A percentile compares a stretch with the other conserved stretches of the same genome.
Evolutionary conservation across 1,284 basidiomycete genomes (phyloP).

Genomic region (Puccinia coronata): DNA sequence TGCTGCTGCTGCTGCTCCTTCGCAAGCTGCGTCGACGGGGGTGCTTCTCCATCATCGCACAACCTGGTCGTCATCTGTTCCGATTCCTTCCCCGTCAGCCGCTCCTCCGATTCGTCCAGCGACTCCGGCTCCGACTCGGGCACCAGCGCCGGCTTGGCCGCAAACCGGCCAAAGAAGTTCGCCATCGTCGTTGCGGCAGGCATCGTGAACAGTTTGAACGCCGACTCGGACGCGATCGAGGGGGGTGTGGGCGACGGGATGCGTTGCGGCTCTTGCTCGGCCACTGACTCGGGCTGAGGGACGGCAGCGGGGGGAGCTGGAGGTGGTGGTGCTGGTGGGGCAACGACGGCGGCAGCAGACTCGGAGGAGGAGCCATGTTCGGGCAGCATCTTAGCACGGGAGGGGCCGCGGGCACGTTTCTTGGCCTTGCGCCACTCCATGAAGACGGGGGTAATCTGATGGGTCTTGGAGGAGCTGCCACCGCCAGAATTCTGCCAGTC

Average conservation of each 20-base stretch:
- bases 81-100: no score
- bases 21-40: no score
- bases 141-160: not conserved
- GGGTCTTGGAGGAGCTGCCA: slow-evolving; percentile 10
- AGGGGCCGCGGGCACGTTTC: slow-evolving; percentile 50
- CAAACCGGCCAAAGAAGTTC: slow-evolving; percentile 60
- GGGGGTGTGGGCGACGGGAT: slow-evolving; percentile 52
- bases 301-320: slow-evolving; percentile 22
- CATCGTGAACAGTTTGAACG: slow-evolving; percentile 65
- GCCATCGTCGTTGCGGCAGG: slow-evolving; percentile 55
- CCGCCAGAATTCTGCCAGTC: slow-evolving; percentile 23
- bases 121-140: not conserved
- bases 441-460: slow-evolving; percentile 43
- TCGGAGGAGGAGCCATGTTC: not conserved
- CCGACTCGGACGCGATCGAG: slow-evolving; percentile 68
- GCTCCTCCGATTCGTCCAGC: no score
- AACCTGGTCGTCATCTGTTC: not conserved
- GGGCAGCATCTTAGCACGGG: not conserved
- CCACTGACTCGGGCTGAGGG: slow-evolving; percentile 46
- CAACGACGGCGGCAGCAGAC: not conserved
- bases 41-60: no score
- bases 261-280: slow-evolving; percentile 50
- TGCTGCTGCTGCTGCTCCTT: not conserved
- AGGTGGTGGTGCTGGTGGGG: not conserved
- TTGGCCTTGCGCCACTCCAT: slow-evolving; percentile 54